Evolutionary conservation across 2,329 filamentous ascomycete genomes (phyloP).

Genomic region (Aspergillus tanneri): DNA sequence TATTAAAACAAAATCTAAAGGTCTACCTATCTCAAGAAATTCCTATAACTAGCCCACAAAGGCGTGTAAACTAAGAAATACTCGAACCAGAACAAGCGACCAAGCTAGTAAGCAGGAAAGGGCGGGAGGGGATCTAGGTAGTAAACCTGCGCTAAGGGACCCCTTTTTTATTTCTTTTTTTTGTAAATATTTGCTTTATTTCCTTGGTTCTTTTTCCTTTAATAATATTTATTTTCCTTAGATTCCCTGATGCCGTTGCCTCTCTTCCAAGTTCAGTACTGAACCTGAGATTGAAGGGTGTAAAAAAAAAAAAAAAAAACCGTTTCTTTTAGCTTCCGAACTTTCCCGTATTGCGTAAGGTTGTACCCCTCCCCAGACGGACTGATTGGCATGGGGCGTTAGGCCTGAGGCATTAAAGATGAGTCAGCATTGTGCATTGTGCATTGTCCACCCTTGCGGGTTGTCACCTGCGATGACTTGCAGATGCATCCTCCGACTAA

Average conservation of each 20-base stretch:
- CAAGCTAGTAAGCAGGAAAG: slow-evolving; percentile 16
- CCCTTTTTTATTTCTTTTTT: too few species aligned
- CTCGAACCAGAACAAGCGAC: slow-evolving; percentile 16
- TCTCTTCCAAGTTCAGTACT: too few species aligned
- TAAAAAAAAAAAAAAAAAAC: not conserved
- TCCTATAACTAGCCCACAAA: slow-evolving; percentile 10
- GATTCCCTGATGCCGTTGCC: not conserved
- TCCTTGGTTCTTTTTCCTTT: too few species aligned
- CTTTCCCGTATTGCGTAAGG: slow-evolving; percentile 44
- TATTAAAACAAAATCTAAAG: not conserved
- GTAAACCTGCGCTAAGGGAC: too few species aligned
- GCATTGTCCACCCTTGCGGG: too few species aligned
- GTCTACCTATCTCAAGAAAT: not conserved
- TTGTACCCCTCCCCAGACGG: slow-evolving; percentile 19
- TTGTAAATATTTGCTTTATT: too few species aligned
- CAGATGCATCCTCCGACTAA: too few species aligned
- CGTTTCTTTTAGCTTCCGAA: slow-evolving; percentile 30
- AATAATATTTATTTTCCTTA: too few species aligned
- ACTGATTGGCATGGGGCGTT: slow-evolving; percentile 19
- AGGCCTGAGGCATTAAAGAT: slow-evolving; percentile 24
- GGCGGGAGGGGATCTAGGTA: not conserved
- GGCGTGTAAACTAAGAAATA: slow-evolving; percentile 15
- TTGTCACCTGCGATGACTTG: slow-evolving; percentile 7
- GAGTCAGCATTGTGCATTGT: too few species aligned
- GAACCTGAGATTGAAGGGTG: too few species aligned